Evolutionary conservation across 2,329 filamentous ascomycete genomes (phyloP).

Genomic region (Coniochaeta sp.): DNA sequence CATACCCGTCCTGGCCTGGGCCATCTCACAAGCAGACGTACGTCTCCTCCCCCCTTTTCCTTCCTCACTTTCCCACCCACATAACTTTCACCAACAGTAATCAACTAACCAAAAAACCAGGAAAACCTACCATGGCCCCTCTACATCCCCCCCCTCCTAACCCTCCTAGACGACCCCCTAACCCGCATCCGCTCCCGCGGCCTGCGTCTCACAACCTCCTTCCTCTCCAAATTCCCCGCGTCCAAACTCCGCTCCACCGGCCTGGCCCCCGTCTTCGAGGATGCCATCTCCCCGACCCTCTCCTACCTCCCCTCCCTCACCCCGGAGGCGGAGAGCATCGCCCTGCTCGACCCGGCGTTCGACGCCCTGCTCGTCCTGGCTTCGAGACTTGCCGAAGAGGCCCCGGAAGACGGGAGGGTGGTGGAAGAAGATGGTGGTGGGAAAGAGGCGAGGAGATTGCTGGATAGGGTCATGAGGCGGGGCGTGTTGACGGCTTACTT

Average conservation of each 20-base stretch:
- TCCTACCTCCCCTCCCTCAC: slow-evolving; percentile 71
- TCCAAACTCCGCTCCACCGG: slow-evolving; percentile 53
- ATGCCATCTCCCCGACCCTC: slow-evolving; percentile 64
- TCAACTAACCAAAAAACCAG: slow-evolving; percentile 17
- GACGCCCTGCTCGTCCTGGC: slow-evolving; percentile 55
- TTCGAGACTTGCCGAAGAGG: slow-evolving; percentile 23
- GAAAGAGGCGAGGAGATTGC: slow-evolving; percentile 20
- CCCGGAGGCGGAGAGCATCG: slow-evolving; percentile 60
- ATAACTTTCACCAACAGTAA: not conserved
- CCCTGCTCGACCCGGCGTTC: slow-evolving; percentile 59
- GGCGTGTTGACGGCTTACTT: slow-evolving; percentile 47
- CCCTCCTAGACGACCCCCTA: slow-evolving; percentile 58
- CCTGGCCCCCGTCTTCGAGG: slow-evolving; percentile 59
- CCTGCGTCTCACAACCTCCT: slow-evolving; percentile 41
- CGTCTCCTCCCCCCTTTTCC: slow-evolving; percentile 20
- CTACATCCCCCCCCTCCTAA: slow-evolving; percentile 61
- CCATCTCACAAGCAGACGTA: slow-evolving; percentile 38
- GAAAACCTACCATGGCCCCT: slow-evolving; percentile 56
- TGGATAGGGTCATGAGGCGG: slow-evolving; percentile 48
- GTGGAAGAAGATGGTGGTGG: slow-evolving; percentile 6
- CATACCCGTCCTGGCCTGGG: slow-evolving; percentile 54
- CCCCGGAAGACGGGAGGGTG: not conserved
- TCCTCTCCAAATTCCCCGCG: slow-evolving; percentile 48
- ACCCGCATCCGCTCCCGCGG: slow-evolving; percentile 45
- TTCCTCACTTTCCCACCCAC: not conserved